Base-by-base conservation (phyloP, 1,284 basidiomycete genomes). In the Gymnopus androsaceus region DNA sequence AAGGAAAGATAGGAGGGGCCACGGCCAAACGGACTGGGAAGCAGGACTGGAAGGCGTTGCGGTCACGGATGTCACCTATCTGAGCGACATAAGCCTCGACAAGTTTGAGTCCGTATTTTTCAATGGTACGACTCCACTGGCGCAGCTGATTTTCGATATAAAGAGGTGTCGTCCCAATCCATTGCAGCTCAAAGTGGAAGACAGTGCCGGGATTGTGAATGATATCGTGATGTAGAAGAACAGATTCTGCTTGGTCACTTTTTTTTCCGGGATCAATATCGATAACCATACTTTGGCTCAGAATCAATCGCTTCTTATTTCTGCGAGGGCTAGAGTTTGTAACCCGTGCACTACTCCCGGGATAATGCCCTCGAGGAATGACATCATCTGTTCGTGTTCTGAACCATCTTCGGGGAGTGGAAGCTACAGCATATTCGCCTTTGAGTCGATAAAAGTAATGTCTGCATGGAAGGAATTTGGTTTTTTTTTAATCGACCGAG, bases 131-230 rank as follows among this genome's bases (percentile, higher is more conserved):
- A 47, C 85, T 87, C 91, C 95, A 97, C 51, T 84, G 82, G 38
- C 90, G 86, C 9, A 98, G 80, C 36, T 90, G 80, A 63, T 97
- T 94, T 61, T 99, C 96, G 57, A 99, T 92, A 61, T 90, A 89
- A n/a, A 92, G 85, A n/a, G 94, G 92, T 0, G 94, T 95, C 0
- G 95, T 93, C 8, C 94, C 95, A 23, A 98, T 88, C 96, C 97
- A 99, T 63, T 98, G 94, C 40, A 99, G 79, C 71, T 99, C 95
- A 66, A 97, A 94, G 72, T 97, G 94, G 74, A 95, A 95, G 55
- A 92, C 93, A 38, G 90, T 95, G 15, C 80, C 82, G 0, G 92
- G 89, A 66, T 96, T 96, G 71, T 97, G 94, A 51, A 95, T 90
- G 56, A 95, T 85, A 70, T 97, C 95, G 67, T 94, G 86, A 67